Conservation (phyloP, 2,329 filamentous ascomycete genomes). For the Fusarium newnesense region DNA sequence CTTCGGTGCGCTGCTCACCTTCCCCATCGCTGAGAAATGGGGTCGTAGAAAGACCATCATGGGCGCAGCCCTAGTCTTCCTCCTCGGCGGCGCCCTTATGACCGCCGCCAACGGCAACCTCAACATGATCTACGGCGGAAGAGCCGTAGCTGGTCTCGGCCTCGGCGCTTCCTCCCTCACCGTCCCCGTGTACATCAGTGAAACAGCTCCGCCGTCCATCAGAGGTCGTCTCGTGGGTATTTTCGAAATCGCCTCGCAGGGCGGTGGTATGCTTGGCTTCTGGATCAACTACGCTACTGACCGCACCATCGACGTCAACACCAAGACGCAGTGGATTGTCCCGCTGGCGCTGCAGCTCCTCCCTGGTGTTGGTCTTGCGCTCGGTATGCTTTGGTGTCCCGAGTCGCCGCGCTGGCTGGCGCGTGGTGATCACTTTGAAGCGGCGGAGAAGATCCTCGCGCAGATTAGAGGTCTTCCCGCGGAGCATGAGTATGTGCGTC, state of each 20-base stretch:
- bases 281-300: constrained; percentile 49
- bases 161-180: constrained; percentile 62
- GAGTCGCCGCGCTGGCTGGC: constrained; percentile 71
- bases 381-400: constrained; percentile 66
- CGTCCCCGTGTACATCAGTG: constrained; percentile 56
- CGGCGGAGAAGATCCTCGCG: constrained; percentile 48
- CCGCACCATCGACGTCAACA: constrained; percentile 46
- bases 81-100: constrained; percentile 50
- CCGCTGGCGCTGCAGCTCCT: constrained; percentile 67
- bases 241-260: constrained; percentile 55
- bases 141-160: constrained; percentile 63
- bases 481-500: constrained; percentile 51
- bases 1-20: constrained; percentile 53
- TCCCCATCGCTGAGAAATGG: constrained; percentile 59
- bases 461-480: constrained; percentile 49
- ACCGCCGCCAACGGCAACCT: constrained; percentile 48
- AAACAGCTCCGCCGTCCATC: constrained; percentile 59
- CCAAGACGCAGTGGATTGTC: constrained; percentile 59
- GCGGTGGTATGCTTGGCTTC: constrained; percentile 52
- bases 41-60: constrained; percentile 60
- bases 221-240: constrained; percentile 62
- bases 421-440: constrained; percentile 66
- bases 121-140: constrained; percentile 56
- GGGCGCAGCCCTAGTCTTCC: constrained; percentile 55
- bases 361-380: constrained; percentile 63